Conservation (phyloP, 108 stramenopile genomes). For the Tribonema minus region DNA sequence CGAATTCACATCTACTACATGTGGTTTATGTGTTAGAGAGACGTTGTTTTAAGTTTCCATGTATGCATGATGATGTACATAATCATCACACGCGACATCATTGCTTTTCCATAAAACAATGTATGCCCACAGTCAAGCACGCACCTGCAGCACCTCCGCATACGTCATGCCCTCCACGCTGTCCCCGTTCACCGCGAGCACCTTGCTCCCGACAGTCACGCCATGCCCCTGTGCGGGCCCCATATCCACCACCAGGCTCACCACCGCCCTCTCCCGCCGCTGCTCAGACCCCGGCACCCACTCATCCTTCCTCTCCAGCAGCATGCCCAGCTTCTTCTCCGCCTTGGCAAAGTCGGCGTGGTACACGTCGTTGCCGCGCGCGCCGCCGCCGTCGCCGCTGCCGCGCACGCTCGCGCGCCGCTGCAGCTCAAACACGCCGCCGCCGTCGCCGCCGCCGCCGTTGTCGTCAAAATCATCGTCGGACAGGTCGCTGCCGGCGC, state of each 20-base stretch:
- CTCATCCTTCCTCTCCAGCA: slow-evolving; percentile 52
- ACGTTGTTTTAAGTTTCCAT: too few species aligned
- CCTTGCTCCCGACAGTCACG: slow-evolving; percentile 47
- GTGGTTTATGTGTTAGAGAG: too few species aligned
- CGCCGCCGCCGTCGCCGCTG: neutral
- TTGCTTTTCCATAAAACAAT: too few species aligned
- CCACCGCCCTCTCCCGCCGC: slow-evolving; percentile 44
- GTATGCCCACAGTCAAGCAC: too few species aligned
- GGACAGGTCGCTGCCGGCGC: too few species aligned
- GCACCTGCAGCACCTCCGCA: slow-evolving; percentile 30
- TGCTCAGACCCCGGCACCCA: slow-evolving; percentile 34
- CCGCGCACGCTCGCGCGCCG: neutral
- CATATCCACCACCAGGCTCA: slow-evolving; percentile 48
- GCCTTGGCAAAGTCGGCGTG: slow-evolving; percentile 2
- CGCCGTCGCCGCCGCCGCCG: neutral
- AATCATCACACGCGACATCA: too few species aligned
- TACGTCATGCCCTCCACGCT: slow-evolving; percentile 33
- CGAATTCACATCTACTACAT: too few species aligned
- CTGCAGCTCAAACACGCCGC: neutral
- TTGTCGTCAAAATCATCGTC: too few species aligned
- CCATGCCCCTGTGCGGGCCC: slow-evolving; percentile 45
- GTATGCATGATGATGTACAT: too few species aligned
- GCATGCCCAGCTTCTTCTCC: slow-evolving; percentile 52
- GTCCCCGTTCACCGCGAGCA: slow-evolving; percentile 34
- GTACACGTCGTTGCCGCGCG: neutral